Percentiles rank a stretch among this genome's conserved stretches.
Conservation (phyloP, 768 basidiomycete species). For the Mycena leptocephala region DNA sequence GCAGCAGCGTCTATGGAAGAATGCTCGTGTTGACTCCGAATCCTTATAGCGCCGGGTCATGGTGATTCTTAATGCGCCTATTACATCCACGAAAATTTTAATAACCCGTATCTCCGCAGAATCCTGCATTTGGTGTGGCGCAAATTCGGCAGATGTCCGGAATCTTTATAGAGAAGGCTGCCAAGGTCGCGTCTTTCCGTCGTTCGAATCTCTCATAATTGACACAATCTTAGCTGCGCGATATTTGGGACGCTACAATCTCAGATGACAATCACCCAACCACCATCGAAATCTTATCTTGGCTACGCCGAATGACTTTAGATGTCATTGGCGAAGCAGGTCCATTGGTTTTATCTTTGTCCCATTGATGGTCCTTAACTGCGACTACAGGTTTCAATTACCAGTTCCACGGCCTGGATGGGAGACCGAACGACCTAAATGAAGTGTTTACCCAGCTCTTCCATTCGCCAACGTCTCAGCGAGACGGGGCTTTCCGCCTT, state of each 20-base stretch:
- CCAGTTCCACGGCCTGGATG: slow-evolving; percentile 51
- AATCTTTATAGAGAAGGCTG: slow-evolving; percentile 54
- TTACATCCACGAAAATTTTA: too few species aligned
- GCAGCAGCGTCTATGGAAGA: not conserved
- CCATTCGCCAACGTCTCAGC: slow-evolving; percentile 11
- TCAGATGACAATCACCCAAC: slow-evolving; percentile 27
- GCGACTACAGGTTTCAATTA: slow-evolving; percentile 55
- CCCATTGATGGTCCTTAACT: not conserved
- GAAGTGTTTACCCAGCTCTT: slow-evolving; percentile 53
- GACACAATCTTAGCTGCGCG: slow-evolving; percentile 46
- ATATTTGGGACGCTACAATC: slow-evolving; percentile 49
- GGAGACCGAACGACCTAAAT: slow-evolving; percentile 47
- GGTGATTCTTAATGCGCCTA: too few species aligned
- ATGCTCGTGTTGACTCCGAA: not conserved
- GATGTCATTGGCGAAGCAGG: slow-evolving; percentile 62
- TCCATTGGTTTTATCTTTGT: slow-evolving; percentile 20
- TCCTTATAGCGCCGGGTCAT: slow-evolving; percentile 3
- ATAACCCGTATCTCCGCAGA: too few species aligned
- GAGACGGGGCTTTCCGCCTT: slow-evolving; percentile 27
- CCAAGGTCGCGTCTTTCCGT: slow-evolving; percentile 38
- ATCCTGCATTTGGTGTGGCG: slow-evolving; percentile 61
- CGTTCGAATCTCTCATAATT: not conserved
- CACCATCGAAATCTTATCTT: slow-evolving; percentile 50
- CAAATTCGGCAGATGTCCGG: slow-evolving; percentile 58
- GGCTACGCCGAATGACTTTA: slow-evolving; percentile 54